phyloP scores from a whole-genome alignment of 345 rosid species.

The Theobroma cacao region DNA sequence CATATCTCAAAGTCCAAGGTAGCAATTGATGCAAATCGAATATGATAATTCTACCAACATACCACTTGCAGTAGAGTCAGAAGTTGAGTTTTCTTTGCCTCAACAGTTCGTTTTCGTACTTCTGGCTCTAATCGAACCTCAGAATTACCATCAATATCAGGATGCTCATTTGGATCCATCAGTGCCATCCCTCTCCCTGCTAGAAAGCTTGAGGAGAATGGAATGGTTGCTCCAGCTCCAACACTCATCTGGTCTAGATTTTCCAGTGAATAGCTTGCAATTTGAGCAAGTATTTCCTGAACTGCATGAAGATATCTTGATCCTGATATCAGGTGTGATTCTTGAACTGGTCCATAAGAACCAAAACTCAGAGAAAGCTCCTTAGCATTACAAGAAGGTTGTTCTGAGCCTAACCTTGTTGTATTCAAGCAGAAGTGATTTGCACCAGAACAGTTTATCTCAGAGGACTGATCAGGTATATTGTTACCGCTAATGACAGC shows the following conservation, averaged over 20 bases:
- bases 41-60: conserved; percentile 17
- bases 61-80: conserved; percentile 77
- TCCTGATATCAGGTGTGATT: conserved; percentile 45
- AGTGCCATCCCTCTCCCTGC: conserved; percentile 12
- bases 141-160: conserved; percentile 23
- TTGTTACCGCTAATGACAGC: conserved; percentile 25
- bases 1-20: neutral
- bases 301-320: conserved; percentile 70
- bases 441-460: conserved; percentile 34
- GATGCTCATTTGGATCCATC: conserved; percentile 26
- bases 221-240: conserved; percentile 21
- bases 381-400: conserved; percentile 48
- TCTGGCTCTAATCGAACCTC: conserved; percentile 29
- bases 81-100: conserved; percentile 61
- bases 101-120: conserved; percentile 29
- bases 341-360: conserved; percentile 33
- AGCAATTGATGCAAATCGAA: neutral
- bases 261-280: conserved; percentile 71
- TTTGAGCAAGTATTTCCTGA: conserved; percentile 82
- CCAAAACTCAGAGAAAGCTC: conserved; percentile 49
- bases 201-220: conserved; percentile 23
- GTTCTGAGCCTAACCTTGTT: conserved; percentile 47
- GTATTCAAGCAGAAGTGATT: conserved; percentile 32
- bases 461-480: conserved; percentile 58
- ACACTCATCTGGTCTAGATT: conserved; percentile 38